Conservation (phyloP, 2,329 filamentous ascomycete species). For the Diplodia intermedia region DNA sequence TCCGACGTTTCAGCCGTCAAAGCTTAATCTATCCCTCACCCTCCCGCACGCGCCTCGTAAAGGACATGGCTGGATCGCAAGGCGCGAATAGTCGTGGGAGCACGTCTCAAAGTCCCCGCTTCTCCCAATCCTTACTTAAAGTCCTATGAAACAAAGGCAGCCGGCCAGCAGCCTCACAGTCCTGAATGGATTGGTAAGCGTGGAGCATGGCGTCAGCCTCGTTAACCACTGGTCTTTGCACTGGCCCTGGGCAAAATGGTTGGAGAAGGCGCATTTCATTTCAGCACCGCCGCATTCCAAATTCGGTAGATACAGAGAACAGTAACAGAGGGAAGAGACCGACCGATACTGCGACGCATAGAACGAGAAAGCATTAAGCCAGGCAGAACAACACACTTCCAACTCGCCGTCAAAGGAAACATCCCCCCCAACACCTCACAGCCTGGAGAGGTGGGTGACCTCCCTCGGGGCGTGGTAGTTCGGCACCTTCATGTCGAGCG, state of each 20-base stretch:
- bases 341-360: slow-evolving; percentile 11
- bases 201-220: too few species aligned
- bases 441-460: slow-evolving; percentile 50
- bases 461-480: slow-evolving; percentile 57
- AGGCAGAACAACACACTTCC: background rate
- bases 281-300: slow-evolving; percentile 5
- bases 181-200: background rate
- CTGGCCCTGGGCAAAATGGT: background rate
- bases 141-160: too few species aligned
- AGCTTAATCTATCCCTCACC: slow-evolving; percentile 6
- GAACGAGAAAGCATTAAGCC: background rate
- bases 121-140: too few species aligned
- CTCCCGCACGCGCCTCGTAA: background rate
- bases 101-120: too few species aligned
- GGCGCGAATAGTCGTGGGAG: background rate
- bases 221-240: background rate
- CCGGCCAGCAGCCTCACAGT: background rate
- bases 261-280: background rate
- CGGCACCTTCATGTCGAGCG: slow-evolving; percentile 77
- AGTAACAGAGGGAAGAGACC: slow-evolving; percentile 28
- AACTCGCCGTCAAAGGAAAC: background rate
- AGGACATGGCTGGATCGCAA: background rate
- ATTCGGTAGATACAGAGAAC: slow-evolving; percentile 13
- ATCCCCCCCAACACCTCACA: slow-evolving; percentile 41
- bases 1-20: background rate